A percentile compares a stretch with the other conserved stretches of the same genome.
Evolutionary conservation across 1,284 basidiomycete species (phyloP).

Genomic region (Cystobasidiaceae sp.): DNA sequence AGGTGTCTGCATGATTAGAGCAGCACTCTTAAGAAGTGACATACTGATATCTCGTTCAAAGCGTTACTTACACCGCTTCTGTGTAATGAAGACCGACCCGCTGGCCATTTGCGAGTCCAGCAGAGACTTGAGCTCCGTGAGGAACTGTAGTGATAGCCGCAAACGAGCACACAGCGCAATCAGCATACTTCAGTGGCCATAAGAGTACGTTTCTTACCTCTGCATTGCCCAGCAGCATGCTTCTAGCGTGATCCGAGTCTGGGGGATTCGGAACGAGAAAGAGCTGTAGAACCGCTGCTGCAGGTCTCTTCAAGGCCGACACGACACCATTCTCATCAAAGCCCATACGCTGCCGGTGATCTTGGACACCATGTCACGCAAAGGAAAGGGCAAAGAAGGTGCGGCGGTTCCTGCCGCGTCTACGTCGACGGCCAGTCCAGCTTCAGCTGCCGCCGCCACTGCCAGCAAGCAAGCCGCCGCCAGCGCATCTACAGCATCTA

Average conservation of each 20-base stretch:
- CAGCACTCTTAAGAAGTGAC: too few species aligned
- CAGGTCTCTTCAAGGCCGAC: too few species aligned
- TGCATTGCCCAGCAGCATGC: conserved; percentile 11
- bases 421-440: neutral
- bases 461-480: too few species aligned
- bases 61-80: conserved; percentile 85
- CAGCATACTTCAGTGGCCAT: too few species aligned
- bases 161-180: too few species aligned
- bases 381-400: conserved; percentile 27
- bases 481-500: too few species aligned
- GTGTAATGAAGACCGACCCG: conserved; percentile 82
- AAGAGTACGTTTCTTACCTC: neutral
- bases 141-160: too few species aligned
- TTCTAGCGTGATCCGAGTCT: too few species aligned
- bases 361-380: neutral
- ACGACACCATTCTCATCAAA: neutral
- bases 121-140: conserved; percentile 46
- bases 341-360: neutral
- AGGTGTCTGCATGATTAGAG: conserved; percentile 9
- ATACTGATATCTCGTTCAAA: too few species aligned
- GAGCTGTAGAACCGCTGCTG: too few species aligned
- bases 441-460: neutral
- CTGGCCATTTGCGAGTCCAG: conserved; percentile 58
- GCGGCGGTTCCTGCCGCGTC: neutral
- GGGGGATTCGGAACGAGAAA: too few species aligned